Conservation (phyloP, 352 stramenopile genomes). For the Pythium brassicae region DNA sequence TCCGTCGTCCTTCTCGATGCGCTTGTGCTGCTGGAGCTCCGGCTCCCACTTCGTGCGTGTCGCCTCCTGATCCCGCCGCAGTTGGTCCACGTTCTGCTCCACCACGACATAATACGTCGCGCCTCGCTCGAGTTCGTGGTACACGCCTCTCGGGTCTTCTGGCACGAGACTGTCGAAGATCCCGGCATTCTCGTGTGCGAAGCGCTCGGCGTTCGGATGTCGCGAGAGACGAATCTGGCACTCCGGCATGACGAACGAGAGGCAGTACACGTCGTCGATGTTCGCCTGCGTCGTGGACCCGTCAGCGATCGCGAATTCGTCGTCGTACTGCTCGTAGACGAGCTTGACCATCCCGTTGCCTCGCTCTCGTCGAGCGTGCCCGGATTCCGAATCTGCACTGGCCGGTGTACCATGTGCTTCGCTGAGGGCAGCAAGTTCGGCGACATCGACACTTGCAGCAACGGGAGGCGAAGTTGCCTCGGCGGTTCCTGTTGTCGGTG, state of each 20-base stretch:
- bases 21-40: constrained; percentile 26
- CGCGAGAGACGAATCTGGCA: constrained; percentile 72
- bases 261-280: constrained; percentile 84
- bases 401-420: not conserved
- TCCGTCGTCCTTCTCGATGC: constrained; percentile 45
- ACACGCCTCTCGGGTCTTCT: constrained; percentile 73
- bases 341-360: constrained; percentile 68
- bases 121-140: constrained; percentile 59
- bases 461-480: not conserved
- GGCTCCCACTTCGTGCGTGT: constrained; percentile 46
- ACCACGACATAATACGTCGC: constrained; percentile 82
- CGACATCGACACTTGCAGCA: not conserved
- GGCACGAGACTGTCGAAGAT: constrained; percentile 50
- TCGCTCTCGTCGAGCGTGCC: constrained; percentile 33
- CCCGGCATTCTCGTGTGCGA: constrained; percentile 42
- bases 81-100: constrained; percentile 70
- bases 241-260: constrained; percentile 88
- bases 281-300: constrained; percentile 68
- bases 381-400: constrained; percentile 17
- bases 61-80: constrained; percentile 58
- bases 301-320: constrained; percentile 74
- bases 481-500: not conserved
- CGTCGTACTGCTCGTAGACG: constrained; percentile 87
- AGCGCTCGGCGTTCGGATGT: constrained; percentile 43
- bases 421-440: not conserved